A percentile compares a stretch with the other conserved stretches of the same genome.
phyloP scores from a whole-genome alignment of 768 basidiomycete species.

The Dentipellis fragilis region DNA sequence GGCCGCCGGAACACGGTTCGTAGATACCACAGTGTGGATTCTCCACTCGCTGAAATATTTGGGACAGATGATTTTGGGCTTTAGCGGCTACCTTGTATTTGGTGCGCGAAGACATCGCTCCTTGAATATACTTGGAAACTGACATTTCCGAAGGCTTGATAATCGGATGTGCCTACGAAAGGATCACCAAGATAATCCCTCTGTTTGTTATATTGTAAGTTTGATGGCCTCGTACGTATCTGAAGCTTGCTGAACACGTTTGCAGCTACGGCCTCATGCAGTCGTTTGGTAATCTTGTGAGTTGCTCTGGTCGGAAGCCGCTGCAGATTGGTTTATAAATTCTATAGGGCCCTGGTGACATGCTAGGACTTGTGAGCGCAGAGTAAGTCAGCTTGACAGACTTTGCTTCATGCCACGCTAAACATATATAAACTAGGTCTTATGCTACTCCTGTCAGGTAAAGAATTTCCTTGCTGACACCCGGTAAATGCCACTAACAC shows the following conservation, averaged over 20 bases:
- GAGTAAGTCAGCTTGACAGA: constrained; percentile 34
- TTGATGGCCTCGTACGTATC: background rate
- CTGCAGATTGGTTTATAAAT: background rate
- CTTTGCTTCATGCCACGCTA: background rate
- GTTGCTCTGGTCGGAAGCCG: constrained; percentile 1
- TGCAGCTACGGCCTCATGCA: constrained; percentile 63
- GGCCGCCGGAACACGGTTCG: constrained; percentile 50
- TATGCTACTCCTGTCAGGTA: constrained; percentile 57
- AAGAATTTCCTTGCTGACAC: background rate
- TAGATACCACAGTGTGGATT: background rate
- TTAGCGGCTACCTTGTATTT: constrained; percentile 58
- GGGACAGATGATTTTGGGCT: constrained; percentile 53
- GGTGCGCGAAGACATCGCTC: constrained; percentile 24
- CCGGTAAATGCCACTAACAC: background rate
- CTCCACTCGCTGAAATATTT: background rate
- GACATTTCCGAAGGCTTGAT: constrained; percentile 30
- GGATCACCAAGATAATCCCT: constrained; percentile 50
- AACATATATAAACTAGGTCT: constrained; percentile 26
- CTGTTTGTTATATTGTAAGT: constrained; percentile 61
- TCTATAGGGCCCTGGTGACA: constrained; percentile 57
- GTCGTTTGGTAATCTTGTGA: constrained; percentile 56
- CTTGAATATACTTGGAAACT: background rate
- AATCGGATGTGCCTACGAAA: constrained; percentile 52
- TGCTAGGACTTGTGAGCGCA: constrained; percentile 55
- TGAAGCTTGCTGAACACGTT: background rate